Conservation (phyloP, 345 rosid genomes). For the Moricandia moricandioides region DNA sequence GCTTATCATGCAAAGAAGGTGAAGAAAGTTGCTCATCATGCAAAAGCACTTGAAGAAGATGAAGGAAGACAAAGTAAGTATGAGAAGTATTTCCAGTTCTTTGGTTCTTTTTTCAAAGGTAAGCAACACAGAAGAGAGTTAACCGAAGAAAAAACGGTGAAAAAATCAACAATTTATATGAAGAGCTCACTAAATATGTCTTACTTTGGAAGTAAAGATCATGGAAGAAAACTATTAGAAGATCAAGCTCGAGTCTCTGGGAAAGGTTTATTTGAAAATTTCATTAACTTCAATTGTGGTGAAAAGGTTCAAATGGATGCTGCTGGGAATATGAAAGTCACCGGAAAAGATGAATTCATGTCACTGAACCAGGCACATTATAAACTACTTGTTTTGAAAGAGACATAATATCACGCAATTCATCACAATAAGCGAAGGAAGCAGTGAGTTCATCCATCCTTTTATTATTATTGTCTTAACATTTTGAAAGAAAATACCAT, state of each 20-base stretch:
- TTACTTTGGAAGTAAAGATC: not conserved
- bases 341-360: slow-evolving; percentile 10
- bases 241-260: not conserved
- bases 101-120: not conserved
- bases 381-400: not conserved
- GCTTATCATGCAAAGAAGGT: too few relatives aligned
- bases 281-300: not conserved
- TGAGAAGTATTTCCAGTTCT: not conserved
- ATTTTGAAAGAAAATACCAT: too few relatives aligned
- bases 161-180: not conserved
- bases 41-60: too few relatives aligned
- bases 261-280: not conserved
- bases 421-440: slow-evolving; percentile 15
- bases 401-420: not conserved
- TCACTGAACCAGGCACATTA: not conserved
- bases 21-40: too few relatives aligned
- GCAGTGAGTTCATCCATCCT: slow-evolving; percentile 14
- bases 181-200: not conserved
- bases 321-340: slow-evolving; percentile 12
- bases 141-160: not conserved
- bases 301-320: not conserved
- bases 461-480: not conserved
- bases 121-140: not conserved
- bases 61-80: not conserved
- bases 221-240: not conserved